Evolutionary conservation across 495 filamentous ascomycete species (phyloP), one percentile per base, ranked within the genome.

Genomic region (Aspergillus incahuasiensis): DNA sequence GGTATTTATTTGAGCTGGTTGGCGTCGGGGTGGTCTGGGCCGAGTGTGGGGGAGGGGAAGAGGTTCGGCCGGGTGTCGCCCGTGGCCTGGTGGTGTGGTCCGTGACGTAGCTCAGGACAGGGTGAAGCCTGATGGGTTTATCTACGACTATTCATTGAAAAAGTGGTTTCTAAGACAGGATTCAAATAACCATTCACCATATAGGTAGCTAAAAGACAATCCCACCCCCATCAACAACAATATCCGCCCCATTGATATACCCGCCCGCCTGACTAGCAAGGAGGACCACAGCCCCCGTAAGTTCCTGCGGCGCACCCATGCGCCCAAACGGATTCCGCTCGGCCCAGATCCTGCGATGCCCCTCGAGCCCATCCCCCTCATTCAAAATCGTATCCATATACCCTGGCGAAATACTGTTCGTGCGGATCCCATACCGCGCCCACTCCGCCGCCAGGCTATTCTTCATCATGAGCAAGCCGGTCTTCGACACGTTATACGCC

Each of bases 351-450:
- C 64, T 68, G 57, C 78, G 73, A 35, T 75, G 80, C 16, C 75
- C 75, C 5, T 74, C 76, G 43, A 90, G 59, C 1, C 79, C 79
- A 0, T 79, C 76, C 0, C 86, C 86, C 54, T 83, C 84, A 61
- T 89, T 90, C 48, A 89, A 63, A 11, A 89, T 79, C 4, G 86
- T 91, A 64, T 91, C 84, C 85, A 89, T 90, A 62, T 91, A 90
- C 8, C 87, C 86, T 0, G 87, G 87, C 16, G 71, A 79, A 16
- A 91, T 76, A 20, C 73, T 78, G 55, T 90, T 91, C 13, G 88
- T 85, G 15, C 83, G 69, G 52, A 91, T 87, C 3, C 80, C 80
- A 54, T 80, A 71, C 2, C 64, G 59, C 1, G 76, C 73, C 81
- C 74, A 77, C 49, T 77, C 74, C 0, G 74, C 74, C 2, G 74